Conservation (phyloP, 192 early-diverging fungal genomes). For the Coemansia asiatica region DNA sequence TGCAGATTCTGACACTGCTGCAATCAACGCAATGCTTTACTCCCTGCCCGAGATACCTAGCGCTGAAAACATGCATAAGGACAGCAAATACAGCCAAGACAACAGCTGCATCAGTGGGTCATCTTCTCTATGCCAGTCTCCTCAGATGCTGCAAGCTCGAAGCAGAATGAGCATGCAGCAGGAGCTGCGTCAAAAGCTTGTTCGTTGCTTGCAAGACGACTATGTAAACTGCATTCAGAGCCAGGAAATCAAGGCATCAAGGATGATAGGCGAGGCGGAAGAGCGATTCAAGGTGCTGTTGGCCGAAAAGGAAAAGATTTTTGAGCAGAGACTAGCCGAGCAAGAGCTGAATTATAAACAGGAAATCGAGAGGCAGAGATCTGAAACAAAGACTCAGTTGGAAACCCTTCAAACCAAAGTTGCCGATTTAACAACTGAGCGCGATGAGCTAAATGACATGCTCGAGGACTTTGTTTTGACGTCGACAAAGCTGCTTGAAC, state of each 20-base stretch:
- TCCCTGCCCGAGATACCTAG: conserved; percentile 33
- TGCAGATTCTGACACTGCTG: background rate
- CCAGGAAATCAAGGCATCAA: conserved; percentile 13
- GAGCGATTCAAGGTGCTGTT: conserved; percentile 7
- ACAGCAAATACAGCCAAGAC: background rate
- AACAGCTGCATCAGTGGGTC: background rate
- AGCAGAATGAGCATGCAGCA: conserved; percentile 17
- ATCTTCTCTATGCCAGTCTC: background rate
- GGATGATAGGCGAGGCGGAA: conserved; percentile 13
- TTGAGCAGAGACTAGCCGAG: conserved; percentile 5
- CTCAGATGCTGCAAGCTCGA: background rate
- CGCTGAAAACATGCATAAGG: background rate
- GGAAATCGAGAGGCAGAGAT: conserved; percentile 9
- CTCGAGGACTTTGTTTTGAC: conserved; percentile 36
- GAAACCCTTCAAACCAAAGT: conserved; percentile 7
- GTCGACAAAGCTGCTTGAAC: conserved; percentile 27
- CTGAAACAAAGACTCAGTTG: background rate
- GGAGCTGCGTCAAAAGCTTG: conserved; percentile 21
- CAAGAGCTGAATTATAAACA: conserved; percentile 13
- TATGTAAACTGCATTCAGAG: conserved; percentile 11
- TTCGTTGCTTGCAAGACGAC: conserved; percentile 22
- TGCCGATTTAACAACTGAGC: conserved; percentile 9
- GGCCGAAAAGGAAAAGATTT: conserved; percentile 17
- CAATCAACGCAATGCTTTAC: background rate
- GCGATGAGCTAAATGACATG: conserved; percentile 33